Evolutionary conservation across 2,329 filamentous ascomycete species (phyloP).

Genomic region (Ceratocystis huliohia): DNA sequence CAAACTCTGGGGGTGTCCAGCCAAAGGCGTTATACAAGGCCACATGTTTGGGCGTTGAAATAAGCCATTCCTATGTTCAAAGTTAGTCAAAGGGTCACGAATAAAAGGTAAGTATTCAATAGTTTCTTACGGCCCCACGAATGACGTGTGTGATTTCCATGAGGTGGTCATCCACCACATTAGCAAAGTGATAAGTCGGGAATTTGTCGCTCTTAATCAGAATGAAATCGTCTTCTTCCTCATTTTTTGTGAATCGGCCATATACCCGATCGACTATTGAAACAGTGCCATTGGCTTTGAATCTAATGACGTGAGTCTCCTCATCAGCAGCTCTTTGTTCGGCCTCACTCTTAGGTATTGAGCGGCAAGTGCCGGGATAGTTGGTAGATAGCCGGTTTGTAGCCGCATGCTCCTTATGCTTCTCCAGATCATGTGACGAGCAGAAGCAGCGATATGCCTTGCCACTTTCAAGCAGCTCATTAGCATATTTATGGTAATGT

Average conservation of each 20-base stretch:
- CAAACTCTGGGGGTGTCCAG: conserved; percentile 62
- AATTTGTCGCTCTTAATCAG: conserved; percentile 82
- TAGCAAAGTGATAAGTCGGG: conserved; percentile 94
- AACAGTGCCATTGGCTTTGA: conserved; percentile 42
- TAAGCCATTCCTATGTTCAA: conserved; percentile 67
- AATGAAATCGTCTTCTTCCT: conserved; percentile 65
- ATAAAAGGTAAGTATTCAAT: too few species aligned
- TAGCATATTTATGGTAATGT: conserved; percentile 59
- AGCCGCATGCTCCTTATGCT: conserved; percentile 51
- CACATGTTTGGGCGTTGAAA: conserved; percentile 68
- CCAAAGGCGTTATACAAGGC: conserved; percentile 64
- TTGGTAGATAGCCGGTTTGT: conserved; percentile 34
- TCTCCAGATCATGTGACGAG: conserved; percentile 54
- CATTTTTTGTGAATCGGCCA: conserved; percentile 47
- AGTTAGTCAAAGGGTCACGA: too few species aligned
- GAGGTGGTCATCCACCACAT: conserved; percentile 87
- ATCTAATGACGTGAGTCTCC: conserved; percentile 63
- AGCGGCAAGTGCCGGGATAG: conserved; percentile 56
- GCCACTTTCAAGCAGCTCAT: conserved; percentile 54
- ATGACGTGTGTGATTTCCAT: conserved; percentile 97
- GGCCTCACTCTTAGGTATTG: conserved; percentile 54
- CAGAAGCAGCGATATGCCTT: conserved; percentile 94
- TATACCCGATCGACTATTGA: conserved; percentile 58
- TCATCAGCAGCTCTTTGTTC: conserved; percentile 54
- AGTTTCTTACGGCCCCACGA: conserved; percentile 54